Base-by-base conservation (phyloP, 2,329 filamentous ascomycete species). In the Rutstroemia sp. region DNA sequence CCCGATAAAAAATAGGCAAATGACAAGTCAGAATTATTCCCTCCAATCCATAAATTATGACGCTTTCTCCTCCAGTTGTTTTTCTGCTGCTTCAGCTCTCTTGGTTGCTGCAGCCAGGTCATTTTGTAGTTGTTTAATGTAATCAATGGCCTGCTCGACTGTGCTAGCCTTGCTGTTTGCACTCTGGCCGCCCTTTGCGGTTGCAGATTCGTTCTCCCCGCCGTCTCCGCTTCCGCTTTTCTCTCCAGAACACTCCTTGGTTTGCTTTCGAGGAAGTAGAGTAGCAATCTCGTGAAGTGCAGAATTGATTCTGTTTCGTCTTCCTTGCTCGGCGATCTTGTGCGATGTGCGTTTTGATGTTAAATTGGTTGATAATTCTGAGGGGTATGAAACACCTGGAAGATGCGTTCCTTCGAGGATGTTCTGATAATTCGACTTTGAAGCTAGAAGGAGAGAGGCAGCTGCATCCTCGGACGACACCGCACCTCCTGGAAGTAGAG, bases 391-490 rank as follows among this genome's bases (percentile, higher is more conserved):
- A 12, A 96, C 87, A 12, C 92, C 92, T 0, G 92, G 92, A 0
- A 96, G 83, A 56, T 87, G 86, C 51, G 91, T 97, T 49, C 94
- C 94, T 70, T 97, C 94, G 10, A 99, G 75, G 39, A 99, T 94
- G 66, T 96, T 95, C 67, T 97, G 92, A 67, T 99, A 99, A 68
- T 99, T 99, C 2, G 92, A 97, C 71, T 97, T 97, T 16, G 89
- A 90, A 38, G 92, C 89, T 27, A 99, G 79, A 46, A 97, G 80
- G 27, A 90, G 79, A n/a, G 82, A 85, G 0, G 82, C 79, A 1
- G 81, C 78, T 63, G 83, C 80, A 62, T 85, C 82, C 1, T 55
- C 46, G 14, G 49, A 39, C 4, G 76, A 77, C 1, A 79, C 76
- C 56, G 78, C 72, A 3, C 78, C 70, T 9, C 73, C 78, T 19